phyloP scores from a whole-genome alignment of 495 filamentous ascomycete species.

The Daldinia loculata region DNA sequence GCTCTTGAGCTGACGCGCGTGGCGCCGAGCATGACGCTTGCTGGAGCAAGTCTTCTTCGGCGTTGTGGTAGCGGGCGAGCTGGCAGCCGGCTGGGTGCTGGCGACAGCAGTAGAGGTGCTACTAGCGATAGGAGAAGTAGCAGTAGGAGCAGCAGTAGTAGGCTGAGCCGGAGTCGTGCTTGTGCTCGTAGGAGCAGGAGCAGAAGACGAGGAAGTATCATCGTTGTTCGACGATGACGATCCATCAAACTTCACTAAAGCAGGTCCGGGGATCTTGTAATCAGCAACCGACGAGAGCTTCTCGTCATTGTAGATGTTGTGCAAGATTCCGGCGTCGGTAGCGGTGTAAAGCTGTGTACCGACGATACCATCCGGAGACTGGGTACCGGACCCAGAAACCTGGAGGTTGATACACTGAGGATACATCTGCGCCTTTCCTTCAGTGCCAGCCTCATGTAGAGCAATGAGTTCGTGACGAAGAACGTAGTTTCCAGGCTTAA shows the following conservation, averaged over 20 bases:
- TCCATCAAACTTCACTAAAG: slow-evolving; percentile 15
- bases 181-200: too few relatives aligned
- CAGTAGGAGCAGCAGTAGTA: not conserved
- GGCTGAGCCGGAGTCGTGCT: not conserved
- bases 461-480: slow-evolving; percentile 77
- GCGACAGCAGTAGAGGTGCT: not conserved
- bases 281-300: slow-evolving; percentile 38
- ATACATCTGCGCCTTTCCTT: slow-evolving; percentile 73
- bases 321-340: slow-evolving; percentile 63
- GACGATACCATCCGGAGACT: slow-evolving; percentile 44
- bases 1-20: not conserved
- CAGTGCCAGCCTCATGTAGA: slow-evolving; percentile 64
- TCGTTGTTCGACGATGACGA: not conserved
- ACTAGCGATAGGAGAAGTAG: not conserved
- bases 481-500: slow-evolving; percentile 71
- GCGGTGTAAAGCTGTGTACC: slow-evolving; percentile 63
- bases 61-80: not conserved
- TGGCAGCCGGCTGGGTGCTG: not conserved
- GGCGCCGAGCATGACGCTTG: not conserved
- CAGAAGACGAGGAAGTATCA: not conserved
- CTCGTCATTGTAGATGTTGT: slow-evolving; percentile 64
- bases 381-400: slow-evolving; percentile 67
- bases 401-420: slow-evolving; percentile 73
- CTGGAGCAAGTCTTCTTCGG: not conserved
- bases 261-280: slow-evolving; percentile 51